Evolutionary conservation across 164 flowering plant species (phyloP), one percentile per base, ranked within the genome.

Genomic region (Buxus sempervirens): DNA sequence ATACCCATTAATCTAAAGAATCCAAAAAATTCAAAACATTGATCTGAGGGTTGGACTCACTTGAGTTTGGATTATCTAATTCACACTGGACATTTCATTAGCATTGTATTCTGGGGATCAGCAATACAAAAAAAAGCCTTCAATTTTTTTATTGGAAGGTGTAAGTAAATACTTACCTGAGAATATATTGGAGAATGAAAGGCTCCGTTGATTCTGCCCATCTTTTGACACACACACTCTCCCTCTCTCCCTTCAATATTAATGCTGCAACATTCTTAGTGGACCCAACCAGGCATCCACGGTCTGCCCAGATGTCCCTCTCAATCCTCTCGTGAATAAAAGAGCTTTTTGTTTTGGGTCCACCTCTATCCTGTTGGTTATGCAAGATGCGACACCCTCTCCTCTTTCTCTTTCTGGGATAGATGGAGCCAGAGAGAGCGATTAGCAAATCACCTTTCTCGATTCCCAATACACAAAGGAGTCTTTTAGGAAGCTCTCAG

Each of bases 161-260:
- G 16, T 9, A 73, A 42, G 13, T 67, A 53, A 21, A 62, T 48
- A 72, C 38, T 22, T 54, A 66, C 36, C 65, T 70, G 58, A 71
- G 88, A 82, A 85, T 83, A 83, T 80, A 72, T 83, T 42, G 88
- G 88, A 69, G 80, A 85, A 72, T 80, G 84, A 82, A 80, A 80
- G 73, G 78, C 85, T 79, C 84, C 88, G 73, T 45, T 74, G 75
- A 81, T 84, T 84, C 79, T 80, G 81, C 75, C 76, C 65, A 65
- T 60, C 75, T 73, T 77, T 80, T 77, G 77, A 74, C 77, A n/a
- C n/a, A 64, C 80, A 64, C 49, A 70, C 68, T 65, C 56, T 41
- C 64, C 36, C 62, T 27, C 25, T 66, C 41, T 57, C 65, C 67
- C 70, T 21, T 45, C 0, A 10, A 21, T 1, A 24, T 38, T 18